These are phyloP conservation scores for Kluyveromyces marxianus DNA, from an alignment of 1,139 yeast species.

Conservation along the genomic window DNA sequence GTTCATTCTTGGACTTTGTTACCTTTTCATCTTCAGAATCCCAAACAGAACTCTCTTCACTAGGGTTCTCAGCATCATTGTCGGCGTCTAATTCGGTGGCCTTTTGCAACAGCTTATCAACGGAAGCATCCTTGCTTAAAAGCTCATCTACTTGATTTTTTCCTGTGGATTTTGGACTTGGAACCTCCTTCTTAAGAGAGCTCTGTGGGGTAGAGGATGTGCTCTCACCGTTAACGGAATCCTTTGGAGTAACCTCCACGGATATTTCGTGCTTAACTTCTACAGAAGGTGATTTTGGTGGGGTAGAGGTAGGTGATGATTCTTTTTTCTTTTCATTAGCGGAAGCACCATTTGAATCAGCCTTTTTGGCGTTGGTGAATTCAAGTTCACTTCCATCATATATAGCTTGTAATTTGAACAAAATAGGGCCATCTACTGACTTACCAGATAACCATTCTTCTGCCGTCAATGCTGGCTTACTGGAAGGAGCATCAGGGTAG, in stretches of 20 bases:
- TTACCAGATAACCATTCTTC: slow-evolving; percentile 77
- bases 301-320: neutral
- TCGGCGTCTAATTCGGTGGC: slow-evolving; percentile 40
- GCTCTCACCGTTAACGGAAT: neutral
- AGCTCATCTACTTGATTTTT: slow-evolving; percentile 36
- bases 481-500: slow-evolving; percentile 84
- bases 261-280: neutral
- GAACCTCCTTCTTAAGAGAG: neutral
- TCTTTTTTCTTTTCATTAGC: neutral
- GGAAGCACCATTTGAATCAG: neutral
- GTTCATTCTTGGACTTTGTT: neutral
- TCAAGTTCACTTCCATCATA: slow-evolving; percentile 66
- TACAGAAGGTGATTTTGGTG: neutral
- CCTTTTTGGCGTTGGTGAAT: slow-evolving; percentile 14
- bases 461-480: slow-evolving; percentile 68
- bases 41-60: slow-evolving; percentile 30
- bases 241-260: neutral
- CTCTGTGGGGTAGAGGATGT: neutral
- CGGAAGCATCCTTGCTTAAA: slow-evolving; percentile 39
- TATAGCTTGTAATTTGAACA: slow-evolving; percentile 65
- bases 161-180: neutral
- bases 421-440: slow-evolving; percentile 71
- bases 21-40: slow-evolving; percentile 33
- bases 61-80: slow-evolving; percentile 32
- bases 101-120: slow-evolving; percentile 43